Conservation (phyloP, 1,139 yeast species). For the Kurtzmaniella quercitrusa region DNA sequence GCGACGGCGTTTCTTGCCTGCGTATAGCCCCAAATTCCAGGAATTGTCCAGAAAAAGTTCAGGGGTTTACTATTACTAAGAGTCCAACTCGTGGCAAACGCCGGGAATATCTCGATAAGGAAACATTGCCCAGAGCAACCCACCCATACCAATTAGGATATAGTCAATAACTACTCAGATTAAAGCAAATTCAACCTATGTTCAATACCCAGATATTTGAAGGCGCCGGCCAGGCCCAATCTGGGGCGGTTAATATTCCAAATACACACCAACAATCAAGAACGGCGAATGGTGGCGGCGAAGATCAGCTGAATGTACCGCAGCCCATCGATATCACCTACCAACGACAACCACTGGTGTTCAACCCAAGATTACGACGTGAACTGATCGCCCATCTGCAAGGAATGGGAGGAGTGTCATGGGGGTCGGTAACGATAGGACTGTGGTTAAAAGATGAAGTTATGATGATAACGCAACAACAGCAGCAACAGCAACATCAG, state of each 20-base stretch:
- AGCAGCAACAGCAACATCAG: slow-evolving; percentile 16
- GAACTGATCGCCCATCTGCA: slow-evolving; percentile 94
- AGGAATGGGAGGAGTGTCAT: slow-evolving; percentile 97
- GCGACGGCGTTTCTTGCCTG: not conserved
- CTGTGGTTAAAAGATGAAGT: slow-evolving; percentile 96
- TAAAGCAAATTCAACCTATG: slow-evolving; percentile 14
- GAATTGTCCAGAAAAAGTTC: slow-evolving; percentile 2
- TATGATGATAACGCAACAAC: slow-evolving; percentile 39
- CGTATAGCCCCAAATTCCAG: not conserved
- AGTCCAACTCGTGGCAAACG: not conserved
- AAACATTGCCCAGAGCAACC: no score
- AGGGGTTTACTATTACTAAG: not conserved
- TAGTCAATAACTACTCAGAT: no score
- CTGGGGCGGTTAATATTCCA: slow-evolving; percentile 17
- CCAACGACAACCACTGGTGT: slow-evolving; percentile 41
- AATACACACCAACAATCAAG: slow-evolving; percentile 5
- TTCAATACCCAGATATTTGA: slow-evolving; percentile 35
- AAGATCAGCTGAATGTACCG: slow-evolving; percentile 19
- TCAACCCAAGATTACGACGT: slow-evolving; percentile 51
- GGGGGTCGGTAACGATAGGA: slow-evolving; percentile 95
- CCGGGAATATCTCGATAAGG: not conserved
- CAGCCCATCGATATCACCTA: slow-evolving; percentile 49
- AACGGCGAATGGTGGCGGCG: slow-evolving; percentile 10
- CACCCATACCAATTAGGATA: no score
- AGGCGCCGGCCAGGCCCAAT: slow-evolving; percentile 14